Base-by-base conservation (phyloP, 768 basidiomycete species). In the Mycena galopus region DNA sequence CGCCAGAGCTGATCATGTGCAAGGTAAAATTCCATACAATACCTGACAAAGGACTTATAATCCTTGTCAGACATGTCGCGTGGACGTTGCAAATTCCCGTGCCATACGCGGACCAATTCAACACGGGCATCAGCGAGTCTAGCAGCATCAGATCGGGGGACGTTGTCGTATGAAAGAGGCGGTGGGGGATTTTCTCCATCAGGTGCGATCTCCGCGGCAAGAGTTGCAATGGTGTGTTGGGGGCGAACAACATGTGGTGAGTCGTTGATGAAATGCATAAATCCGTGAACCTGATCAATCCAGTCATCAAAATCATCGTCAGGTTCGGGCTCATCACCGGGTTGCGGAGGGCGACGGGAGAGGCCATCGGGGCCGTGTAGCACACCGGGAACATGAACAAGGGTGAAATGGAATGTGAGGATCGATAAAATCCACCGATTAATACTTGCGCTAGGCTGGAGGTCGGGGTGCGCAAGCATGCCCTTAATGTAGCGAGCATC, bases 401-500 rank as follows among this genome's bases (percentile, higher is more conserved):
- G n/a, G n/a, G n/a, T n/a, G n/a, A n/a, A n/a, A n/a, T 81, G 77
- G 70, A 82, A 84, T 16, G 80, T 65, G 1, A 76, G 39, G 3
- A 85, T 81, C 3, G 77, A 61, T 2, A 77, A 76, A 29, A 84
- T 81, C 84, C 84, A 86, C 4, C 80, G 56, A 64, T 84, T 85
- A 1, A 85, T 80, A 1, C 78, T 76, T 0, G 79, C 78, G 56
- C 78, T 83, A 0, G 82, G 84, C 47, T 77, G 67, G 23, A 82
- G 71, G 25, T 82, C 81, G 0, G 79, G 84, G 60, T 84, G 79
- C 0, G 77, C 69, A 25, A 82, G 60, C 80, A 83, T 84, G 0
- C 80, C 81, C 32, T 76, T 77, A 16, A 84, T 67, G 42, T 83
- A 87, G 9, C 73, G 70, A 0, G 80, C 81, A 67, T 84, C 82